Evolutionary conservation across 495 filamentous ascomycete genomes (phyloP).

Genomic region (Neohortaea acidophila): DNA sequence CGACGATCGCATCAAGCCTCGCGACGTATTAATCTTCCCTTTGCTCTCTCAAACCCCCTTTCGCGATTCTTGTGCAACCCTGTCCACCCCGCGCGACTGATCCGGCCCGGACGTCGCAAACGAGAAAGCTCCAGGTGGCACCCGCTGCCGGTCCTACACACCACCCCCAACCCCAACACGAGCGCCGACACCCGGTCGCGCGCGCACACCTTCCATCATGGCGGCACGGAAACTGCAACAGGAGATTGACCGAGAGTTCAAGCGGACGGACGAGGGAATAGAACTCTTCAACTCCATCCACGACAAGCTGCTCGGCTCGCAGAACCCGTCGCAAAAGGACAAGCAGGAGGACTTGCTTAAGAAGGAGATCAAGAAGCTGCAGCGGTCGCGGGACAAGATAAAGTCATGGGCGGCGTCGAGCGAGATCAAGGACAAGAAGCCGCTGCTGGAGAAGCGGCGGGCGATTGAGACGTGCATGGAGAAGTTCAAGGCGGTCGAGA

Average conservation of each 20-base stretch:
- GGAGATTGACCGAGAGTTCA: constrained; percentile 54
- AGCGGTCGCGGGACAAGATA: constrained; percentile 92
- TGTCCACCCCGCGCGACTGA: neutral
- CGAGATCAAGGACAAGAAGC: constrained; percentile 98
- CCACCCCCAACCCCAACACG: constrained; percentile 3
- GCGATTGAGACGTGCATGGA: constrained; percentile 99
- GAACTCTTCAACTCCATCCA: constrained; percentile 79
- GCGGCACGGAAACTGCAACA: constrained; percentile 81
- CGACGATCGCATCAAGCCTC: neutral
- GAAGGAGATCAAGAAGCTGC: constrained; percentile 98
- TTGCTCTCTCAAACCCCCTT: neutral
- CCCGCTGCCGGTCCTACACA: too few relatives aligned
- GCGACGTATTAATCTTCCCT: neutral
- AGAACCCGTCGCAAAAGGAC: constrained; percentile 89
- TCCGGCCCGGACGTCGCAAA: neutral
- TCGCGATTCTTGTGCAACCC: neutral
- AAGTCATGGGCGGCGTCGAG: constrained; percentile 95
- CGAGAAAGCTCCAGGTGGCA: too few relatives aligned
- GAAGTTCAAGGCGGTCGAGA: constrained; percentile 98
- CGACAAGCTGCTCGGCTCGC: constrained; percentile 84
- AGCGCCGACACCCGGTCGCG: constrained; percentile 4
- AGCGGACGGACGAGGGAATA: constrained; percentile 89
- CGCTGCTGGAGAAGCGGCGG: constrained; percentile 80
- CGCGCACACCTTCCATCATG: constrained; percentile 43
- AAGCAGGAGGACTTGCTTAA: constrained; percentile 95